Evolutionary conservation across 2,329 filamentous ascomycete genomes (phyloP).

Genomic region (Penicillium sp.): DNA sequence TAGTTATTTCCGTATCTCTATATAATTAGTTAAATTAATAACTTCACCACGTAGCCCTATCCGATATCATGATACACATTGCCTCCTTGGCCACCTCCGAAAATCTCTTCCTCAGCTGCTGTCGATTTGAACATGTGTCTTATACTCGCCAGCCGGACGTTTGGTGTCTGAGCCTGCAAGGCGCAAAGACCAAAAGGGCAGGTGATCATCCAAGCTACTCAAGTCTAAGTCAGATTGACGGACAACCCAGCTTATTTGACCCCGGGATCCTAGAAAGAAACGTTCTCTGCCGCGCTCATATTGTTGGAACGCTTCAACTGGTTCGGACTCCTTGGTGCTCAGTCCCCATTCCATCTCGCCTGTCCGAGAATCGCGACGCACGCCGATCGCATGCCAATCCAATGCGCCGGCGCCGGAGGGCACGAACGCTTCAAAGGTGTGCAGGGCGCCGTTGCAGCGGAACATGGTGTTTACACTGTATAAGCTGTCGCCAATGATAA

Average conservation of each 20-base stretch:
- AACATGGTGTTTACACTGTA: conserved; percentile 8
- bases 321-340: not conserved
- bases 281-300: not conserved
- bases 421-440: conserved; percentile 16
- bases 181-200: conserved; percentile 16
- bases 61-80: not conserved
- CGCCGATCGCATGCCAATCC: conserved; percentile 17
- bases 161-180: conserved; percentile 5
- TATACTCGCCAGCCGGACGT: conserved; percentile 8
- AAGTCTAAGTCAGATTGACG: conserved; percentile 14
- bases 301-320: conserved; percentile 12
- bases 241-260: conserved; percentile 7
- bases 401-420: conserved; percentile 11
- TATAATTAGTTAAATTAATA: not conserved
- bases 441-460: conserved; percentile 19
- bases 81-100: not conserved
- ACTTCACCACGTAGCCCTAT: not conserved
- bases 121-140: conserved; percentile 14
- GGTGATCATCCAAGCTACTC: conserved; percentile 6
- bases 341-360: conserved; percentile 18
- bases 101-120: conserved; percentile 1
- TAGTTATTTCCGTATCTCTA: no score
- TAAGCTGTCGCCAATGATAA: conserved; percentile 9
- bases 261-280: conserved; percentile 12
- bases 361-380: conserved; percentile 10